phyloP scores from a whole-genome alignment of 805 yeast species.

The Teunomyces cretensis region DNA sequence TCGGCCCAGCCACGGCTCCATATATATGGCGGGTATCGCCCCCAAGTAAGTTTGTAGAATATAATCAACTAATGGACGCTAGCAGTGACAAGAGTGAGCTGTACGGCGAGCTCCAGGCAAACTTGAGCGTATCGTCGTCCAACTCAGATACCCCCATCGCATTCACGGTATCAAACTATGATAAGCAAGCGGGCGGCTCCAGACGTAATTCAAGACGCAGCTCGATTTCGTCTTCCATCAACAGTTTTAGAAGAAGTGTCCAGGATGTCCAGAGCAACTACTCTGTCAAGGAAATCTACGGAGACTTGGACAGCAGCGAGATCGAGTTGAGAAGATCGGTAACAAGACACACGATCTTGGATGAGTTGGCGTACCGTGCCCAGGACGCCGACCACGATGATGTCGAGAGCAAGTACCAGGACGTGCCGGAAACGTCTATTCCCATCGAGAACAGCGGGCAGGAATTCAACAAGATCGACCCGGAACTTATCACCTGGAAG shows the following conservation, averaged over 20 bases:
- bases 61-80: too few relatives aligned
- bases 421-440: constrained; percentile 26
- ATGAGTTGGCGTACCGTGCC: constrained; percentile 13
- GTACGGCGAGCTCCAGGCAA: background rate
- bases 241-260: background rate
- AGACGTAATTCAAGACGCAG: constrained; percentile 15
- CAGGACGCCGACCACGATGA: constrained; percentile 7
- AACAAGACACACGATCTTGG: constrained; percentile 31
- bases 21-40: too few relatives aligned
- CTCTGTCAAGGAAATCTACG: constrained; percentile 33
- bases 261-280: constrained; percentile 10
- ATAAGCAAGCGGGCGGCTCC: background rate
- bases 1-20: background rate
- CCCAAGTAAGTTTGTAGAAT: too few relatives aligned
- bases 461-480: constrained; percentile 56
- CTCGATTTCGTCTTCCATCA: too few relatives aligned
- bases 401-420: constrained; percentile 4
- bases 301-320: constrained; percentile 29
- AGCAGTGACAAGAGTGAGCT: constrained; percentile 4
- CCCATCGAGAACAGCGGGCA: constrained; percentile 47
- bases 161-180: constrained; percentile 1
- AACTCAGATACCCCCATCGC: constrained; percentile 6
- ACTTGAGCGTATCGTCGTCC: constrained; percentile 14
- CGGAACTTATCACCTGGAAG: constrained; percentile 69
- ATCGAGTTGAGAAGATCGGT: constrained; percentile 30